Evolutionary conservation across 164 flowering plant genomes (phyloP).

Genomic region (Stephania yunnanensis): DNA sequence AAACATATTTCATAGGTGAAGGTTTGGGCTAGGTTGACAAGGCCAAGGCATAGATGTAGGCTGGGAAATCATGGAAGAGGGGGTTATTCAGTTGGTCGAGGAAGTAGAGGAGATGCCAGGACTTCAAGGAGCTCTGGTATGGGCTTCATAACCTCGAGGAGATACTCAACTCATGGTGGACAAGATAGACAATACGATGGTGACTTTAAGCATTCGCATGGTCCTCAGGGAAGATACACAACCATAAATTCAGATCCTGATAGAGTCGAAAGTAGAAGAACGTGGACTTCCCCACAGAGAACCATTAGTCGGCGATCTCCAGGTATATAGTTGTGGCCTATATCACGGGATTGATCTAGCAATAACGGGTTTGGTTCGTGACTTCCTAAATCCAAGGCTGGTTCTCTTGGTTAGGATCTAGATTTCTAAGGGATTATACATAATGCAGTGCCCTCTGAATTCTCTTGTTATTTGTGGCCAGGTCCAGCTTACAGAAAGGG

Average conservation of each 20-base stretch:
- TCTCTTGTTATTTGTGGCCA: neutral
- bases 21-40: slow-evolving; percentile 26
- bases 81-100: slow-evolving; percentile 15
- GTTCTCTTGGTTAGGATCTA: neutral
- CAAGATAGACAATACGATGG: slow-evolving; percentile 16
- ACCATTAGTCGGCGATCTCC: slow-evolving; percentile 20
- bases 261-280: slow-evolving; percentile 18
- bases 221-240: slow-evolving; percentile 16
- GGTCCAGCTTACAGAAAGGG: slow-evolving; percentile 15
- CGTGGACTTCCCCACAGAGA: slow-evolving; percentile 14
- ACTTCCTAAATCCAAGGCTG: neutral
- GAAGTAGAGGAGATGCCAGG: slow-evolving; percentile 14
- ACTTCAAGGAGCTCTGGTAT: slow-evolving; percentile 14
- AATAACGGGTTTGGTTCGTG: neutral
- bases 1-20: slow-evolving; percentile 10
- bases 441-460: neutral
- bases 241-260: slow-evolving; percentile 9
- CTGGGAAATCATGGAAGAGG: slow-evolving; percentile 17
- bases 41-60: slow-evolving; percentile 27
- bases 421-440: neutral
- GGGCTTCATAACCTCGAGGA: slow-evolving; percentile 16
- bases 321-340: slow-evolving; percentile 14
- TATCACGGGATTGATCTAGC: neutral
- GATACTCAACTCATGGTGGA: slow-evolving; percentile 20
- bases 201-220: slow-evolving; percentile 16